Percentiles rank a stretch among this genome's conserved stretches.
Evolutionary conservation across 2,329 filamentous ascomycete genomes (phyloP).

Genomic region (Fusarium hainanense): DNA sequence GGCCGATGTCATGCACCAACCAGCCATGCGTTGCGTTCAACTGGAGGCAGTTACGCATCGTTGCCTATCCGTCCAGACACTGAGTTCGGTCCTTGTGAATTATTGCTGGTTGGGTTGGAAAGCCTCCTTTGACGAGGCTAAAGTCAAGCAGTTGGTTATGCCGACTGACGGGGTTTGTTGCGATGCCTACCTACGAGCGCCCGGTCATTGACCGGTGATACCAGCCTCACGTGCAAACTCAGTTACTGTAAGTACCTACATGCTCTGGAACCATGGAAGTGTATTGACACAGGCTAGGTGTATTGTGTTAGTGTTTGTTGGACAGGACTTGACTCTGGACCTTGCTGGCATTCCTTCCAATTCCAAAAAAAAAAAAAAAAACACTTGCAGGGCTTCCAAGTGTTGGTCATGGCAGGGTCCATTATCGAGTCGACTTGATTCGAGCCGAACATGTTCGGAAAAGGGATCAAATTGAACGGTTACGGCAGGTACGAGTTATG

Average conservation of each 20-base stretch:
- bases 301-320: background rate
- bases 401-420: background rate
- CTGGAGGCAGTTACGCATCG: constrained; percentile 3
- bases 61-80: background rate
- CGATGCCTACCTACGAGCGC: background rate
- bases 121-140: constrained; percentile 13
- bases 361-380: background rate
- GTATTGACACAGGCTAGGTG: background rate
- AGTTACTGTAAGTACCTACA: background rate
- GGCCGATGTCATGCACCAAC: background rate
- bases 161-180: constrained; percentile 10
- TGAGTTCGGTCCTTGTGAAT: constrained; percentile 1
- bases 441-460: background rate
- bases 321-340: background rate
- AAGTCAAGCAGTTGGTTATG: constrained; percentile 25
- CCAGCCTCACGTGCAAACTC: background rate
- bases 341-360: constrained; percentile 13
- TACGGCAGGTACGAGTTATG: background rate
- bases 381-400: background rate
- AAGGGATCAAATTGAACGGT: background rate
- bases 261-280: background rate
- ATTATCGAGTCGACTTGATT: background rate
- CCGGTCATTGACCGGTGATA: background rate
- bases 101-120: constrained; percentile 8
- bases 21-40: background rate